These are phyloP conservation scores for Candida andamanensis DNA, from an alignment of 805 yeast genomes.

Conservation along the genomic window DNA sequence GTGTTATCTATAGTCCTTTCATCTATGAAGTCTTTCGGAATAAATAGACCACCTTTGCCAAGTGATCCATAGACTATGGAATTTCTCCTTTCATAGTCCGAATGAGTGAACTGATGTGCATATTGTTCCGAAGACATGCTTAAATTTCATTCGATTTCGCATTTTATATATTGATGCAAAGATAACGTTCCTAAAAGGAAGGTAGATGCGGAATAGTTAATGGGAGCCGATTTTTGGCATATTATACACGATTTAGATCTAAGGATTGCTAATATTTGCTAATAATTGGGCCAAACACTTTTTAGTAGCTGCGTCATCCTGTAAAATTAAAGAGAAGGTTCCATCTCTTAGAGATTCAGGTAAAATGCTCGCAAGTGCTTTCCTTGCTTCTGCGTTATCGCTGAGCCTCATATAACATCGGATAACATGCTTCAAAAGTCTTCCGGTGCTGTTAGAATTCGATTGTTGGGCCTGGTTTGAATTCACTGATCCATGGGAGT, in stretches of 20 bases:
- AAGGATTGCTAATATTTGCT: slow-evolving; percentile 45
- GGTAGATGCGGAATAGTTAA: too few species aligned
- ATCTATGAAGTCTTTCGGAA: slow-evolving; percentile 46
- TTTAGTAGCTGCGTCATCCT: slow-evolving; percentile 85
- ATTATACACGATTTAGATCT: too few species aligned
- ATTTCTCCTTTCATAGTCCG: slow-evolving; percentile 46
- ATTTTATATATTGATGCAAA: too few species aligned
- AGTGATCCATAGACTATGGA: slow-evolving; percentile 48
- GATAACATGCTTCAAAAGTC: slow-evolving; percentile 87
- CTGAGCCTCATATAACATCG: slow-evolving; percentile 87
- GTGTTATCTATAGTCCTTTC: slow-evolving; percentile 5
- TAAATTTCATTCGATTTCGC: too few species aligned
- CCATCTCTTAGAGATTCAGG: slow-evolving; percentile 88
- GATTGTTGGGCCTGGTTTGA: slow-evolving; percentile 4
- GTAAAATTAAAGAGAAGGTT: slow-evolving; percentile 70
- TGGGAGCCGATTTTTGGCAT: too few species aligned
- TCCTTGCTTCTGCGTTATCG: slow-evolving; percentile 87
- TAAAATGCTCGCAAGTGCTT: slow-evolving; percentile 72
- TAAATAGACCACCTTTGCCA: slow-evolving; percentile 47
- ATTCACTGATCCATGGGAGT: neutral
- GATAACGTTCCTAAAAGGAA: too few species aligned
- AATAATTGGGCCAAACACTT: slow-evolving; percentile 81
- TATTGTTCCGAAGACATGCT: slow-evolving; percentile 7
- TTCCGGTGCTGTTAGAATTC: slow-evolving; percentile 53
- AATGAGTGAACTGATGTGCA: slow-evolving; percentile 27